Conservation (phyloP, 1,139 yeast genomes). For the Spathaspora sp. region DNA sequence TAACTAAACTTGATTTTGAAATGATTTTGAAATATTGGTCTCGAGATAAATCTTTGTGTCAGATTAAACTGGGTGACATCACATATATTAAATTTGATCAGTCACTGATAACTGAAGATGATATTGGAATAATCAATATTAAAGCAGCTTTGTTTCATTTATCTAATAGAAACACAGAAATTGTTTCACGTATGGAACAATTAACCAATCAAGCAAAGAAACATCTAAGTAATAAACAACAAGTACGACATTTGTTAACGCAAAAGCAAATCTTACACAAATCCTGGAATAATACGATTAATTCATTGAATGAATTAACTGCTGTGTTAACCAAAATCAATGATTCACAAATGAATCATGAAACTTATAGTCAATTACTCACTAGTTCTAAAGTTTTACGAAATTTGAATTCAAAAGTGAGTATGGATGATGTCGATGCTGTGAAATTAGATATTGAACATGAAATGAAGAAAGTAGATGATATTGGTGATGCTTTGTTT, state of each 20-base stretch:
- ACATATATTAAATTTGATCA: constrained; percentile 25
- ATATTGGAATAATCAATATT: constrained; percentile 27
- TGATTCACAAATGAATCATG: constrained; percentile 45
- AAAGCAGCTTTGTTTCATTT: constrained; percentile 23
- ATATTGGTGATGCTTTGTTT: constrained; percentile 34
- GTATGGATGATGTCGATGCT: constrained; percentile 30
- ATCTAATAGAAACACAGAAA: constrained; percentile 17
- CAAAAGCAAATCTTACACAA: constrained; percentile 22
- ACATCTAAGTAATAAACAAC: constrained; percentile 6
- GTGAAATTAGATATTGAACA: constrained; percentile 43
- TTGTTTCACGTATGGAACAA: constrained; percentile 24
- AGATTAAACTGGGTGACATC: constrained; percentile 13
- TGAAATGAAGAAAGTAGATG: constrained; percentile 32
- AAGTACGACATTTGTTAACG: constrained; percentile 9
- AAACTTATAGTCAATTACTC: constrained; percentile 35
- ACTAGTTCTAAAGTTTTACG: constrained; percentile 35
- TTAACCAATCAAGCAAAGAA: constrained; percentile 9
- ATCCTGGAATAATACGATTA: constrained; percentile 30
- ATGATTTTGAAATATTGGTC: constrained; percentile 26
- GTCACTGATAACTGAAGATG: constrained; percentile 25
- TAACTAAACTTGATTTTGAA: constrained; percentile 24
- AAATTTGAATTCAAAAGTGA: constrained; percentile 30
- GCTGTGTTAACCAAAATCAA: constrained; percentile 44
- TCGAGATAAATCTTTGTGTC: constrained; percentile 22
- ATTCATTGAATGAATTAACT: constrained; percentile 36